Conservation (phyloP, 164 flowering plant genomes). For the Vitis rotundifolia region DNA sequence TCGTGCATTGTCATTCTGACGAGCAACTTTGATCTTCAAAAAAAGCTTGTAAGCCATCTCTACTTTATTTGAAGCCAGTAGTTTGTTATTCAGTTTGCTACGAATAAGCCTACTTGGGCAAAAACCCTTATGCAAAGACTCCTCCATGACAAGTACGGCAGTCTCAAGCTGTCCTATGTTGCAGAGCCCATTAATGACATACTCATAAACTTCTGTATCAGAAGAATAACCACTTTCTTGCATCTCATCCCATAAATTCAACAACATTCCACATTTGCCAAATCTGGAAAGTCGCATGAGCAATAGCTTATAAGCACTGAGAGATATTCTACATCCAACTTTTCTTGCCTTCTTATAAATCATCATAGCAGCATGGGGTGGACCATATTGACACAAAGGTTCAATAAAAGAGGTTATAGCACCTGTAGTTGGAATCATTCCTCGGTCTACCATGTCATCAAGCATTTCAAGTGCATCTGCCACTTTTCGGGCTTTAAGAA, state of each 20-base stretch:
- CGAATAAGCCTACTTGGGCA: slow-evolving; percentile 71
- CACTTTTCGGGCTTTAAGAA: slow-evolving; percentile 64
- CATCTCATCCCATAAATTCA: slow-evolving; percentile 80
- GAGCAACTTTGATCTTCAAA: slow-evolving; percentile 68
- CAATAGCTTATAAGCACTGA: slow-evolving; percentile 71
- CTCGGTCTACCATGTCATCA: slow-evolving; percentile 71
- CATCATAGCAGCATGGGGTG: slow-evolving; percentile 88
- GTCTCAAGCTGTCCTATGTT: slow-evolving; percentile 86
- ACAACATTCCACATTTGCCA: slow-evolving; percentile 86
- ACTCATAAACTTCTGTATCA: slow-evolving; percentile 78
- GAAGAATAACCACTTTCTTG: slow-evolving; percentile 66
- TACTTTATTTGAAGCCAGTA: slow-evolving; percentile 60
- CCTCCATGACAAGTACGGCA: slow-evolving; percentile 83
- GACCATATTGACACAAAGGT: slow-evolving; percentile 82
- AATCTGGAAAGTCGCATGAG: slow-evolving; percentile 80
- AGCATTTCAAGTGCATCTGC: slow-evolving; percentile 90
- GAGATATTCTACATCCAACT: slow-evolving; percentile 63
- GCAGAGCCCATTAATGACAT: slow-evolving; percentile 73
- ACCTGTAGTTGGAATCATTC: slow-evolving; percentile 68
- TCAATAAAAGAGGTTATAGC: slow-evolving; percentile 61
- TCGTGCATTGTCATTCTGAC: slow-evolving; percentile 60
- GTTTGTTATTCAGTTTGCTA: slow-evolving; percentile 72
- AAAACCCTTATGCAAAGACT: slow-evolving; percentile 66
- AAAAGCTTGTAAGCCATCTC: slow-evolving; percentile 76
- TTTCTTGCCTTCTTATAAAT: slow-evolving; percentile 74